Evolutionary conservation across 768 basidiomycete genomes (phyloP).

Genomic region (Pleurotus tuoliensis): DNA sequence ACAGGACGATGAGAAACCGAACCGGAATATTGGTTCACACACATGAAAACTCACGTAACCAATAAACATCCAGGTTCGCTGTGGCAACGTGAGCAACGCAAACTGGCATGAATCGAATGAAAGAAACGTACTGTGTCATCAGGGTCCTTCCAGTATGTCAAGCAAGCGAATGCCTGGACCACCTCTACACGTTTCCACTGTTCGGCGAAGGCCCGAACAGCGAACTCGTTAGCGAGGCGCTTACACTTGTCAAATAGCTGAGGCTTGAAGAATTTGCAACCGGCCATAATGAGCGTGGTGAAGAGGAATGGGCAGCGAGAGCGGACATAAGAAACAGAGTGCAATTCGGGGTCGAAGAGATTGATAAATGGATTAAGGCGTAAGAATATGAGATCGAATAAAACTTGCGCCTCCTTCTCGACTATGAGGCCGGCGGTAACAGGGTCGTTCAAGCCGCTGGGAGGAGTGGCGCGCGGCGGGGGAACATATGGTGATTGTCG

Average conservation of each 20-base stretch:
- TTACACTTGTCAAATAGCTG: slow-evolving; percentile 64
- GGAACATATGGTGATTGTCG: slow-evolving; percentile 30
- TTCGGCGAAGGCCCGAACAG: slow-evolving; percentile 74
- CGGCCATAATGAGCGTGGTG: slow-evolving; percentile 79
- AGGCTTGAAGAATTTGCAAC: slow-evolving; percentile 79
- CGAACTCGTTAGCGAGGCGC: slow-evolving; percentile 68
- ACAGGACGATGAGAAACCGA: slow-evolving; percentile 7
- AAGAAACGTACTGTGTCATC: slow-evolving; percentile 64
- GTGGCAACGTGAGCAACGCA: slow-evolving; percentile 4
- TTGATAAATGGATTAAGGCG: slow-evolving; percentile 89
- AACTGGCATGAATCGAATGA: not conserved
- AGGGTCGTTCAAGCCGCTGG: slow-evolving; percentile 55
- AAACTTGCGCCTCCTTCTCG: slow-evolving; percentile 63
- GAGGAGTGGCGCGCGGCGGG: slow-evolving; percentile 32
- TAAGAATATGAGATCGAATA: slow-evolving; percentile 77
- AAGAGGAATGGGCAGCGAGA: slow-evolving; percentile 79
- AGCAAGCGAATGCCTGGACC: slow-evolving; percentile 83
- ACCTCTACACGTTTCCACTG: slow-evolving; percentile 82
- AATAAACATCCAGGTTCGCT: slow-evolving; percentile 87
- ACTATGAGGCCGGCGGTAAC: slow-evolving; percentile 66
- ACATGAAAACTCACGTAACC: slow-evolving; percentile 58
- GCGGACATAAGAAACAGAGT: slow-evolving; percentile 78
- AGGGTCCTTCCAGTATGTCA: slow-evolving; percentile 89
- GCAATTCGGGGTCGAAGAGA: slow-evolving; percentile 83
- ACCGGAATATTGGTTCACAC: not conserved